Base-by-base conservation (phyloP, 768 basidiomycete species). In the Leccinum ochraceum region DNA sequence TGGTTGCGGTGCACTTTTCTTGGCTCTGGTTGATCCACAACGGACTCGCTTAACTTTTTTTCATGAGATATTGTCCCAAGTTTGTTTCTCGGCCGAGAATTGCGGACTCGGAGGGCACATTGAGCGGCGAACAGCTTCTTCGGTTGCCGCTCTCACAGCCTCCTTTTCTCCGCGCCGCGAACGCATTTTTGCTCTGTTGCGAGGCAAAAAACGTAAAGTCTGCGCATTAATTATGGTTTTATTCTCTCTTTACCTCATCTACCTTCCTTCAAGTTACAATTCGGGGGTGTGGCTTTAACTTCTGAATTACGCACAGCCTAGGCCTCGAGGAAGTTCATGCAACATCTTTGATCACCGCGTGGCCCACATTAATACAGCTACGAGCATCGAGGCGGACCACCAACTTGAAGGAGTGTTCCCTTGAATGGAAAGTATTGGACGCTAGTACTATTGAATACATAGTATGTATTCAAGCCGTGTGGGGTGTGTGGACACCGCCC, bases 131-230 rank as follows among this genome's bases (percentile, higher is more conserved):
- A 58, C 51, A 58, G 13, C 46, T 24, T 57, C 32, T 55, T 39
- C 58, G 20, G 59, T 67, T 59, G 55, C 61, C 50, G 42, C 51
- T 36, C 26, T 49, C 51, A 68, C 60, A 61, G 56, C 66, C 71
- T 56, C 63, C 61, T 59, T 68, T n/a, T 2, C 57, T 60, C 64
- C 71, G 66, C 59, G 46, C 61, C 51, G 62, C 51, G 56, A 14
- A 61, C 54, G 49, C 63, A 42, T 61, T 62, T 55, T 64, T 54
- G 16, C 42, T 46, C 36, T 57, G 65, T 72, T 50, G 59, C 53
- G 53, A 70, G 57, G 63, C 56, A 11, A 49, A 54, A 48, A 63
- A 72, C 68, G 70, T 71, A 72, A 46, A 72, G 62, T 66, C 61
- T 48, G 52, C 60, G 46, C 54, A 60, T 37, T 10, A 58, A 59